phyloP scores from a whole-genome alignment of 2,329 filamentous ascomycete species.

The Amauroascus niger region DNA sequence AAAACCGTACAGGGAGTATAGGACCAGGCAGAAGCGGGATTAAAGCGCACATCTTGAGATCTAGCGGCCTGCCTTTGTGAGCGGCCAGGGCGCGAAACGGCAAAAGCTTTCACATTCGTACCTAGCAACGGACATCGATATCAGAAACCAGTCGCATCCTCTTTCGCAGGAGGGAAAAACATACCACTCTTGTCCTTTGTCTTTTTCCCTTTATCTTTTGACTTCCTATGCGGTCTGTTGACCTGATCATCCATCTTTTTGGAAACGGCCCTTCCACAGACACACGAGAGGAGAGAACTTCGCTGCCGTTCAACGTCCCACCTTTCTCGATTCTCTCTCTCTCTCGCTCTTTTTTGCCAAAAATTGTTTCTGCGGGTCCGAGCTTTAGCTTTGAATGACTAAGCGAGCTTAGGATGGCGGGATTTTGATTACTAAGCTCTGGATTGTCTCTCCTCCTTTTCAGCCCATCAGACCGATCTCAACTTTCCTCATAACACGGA shows the following conservation, averaged over 20 bases:
- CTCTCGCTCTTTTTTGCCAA: too few species aligned
- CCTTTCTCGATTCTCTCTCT: too few species aligned
- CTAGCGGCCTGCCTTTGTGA: conserved; percentile 57
- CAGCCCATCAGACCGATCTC: too few species aligned
- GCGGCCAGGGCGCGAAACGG: conserved; percentile 70
- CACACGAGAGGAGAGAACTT: background rate
- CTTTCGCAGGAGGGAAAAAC: background rate
- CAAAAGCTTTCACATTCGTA: conserved; percentile 82
- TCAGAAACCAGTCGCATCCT: conserved; percentile 8
- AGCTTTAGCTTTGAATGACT: conserved; percentile 6
- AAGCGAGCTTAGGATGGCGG: background rate
- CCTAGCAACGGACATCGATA: conserved; percentile 40
- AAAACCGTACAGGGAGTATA: background rate
- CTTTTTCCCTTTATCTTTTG: conserved; percentile 72
- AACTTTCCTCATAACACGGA: background rate
- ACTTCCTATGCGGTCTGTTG: conserved; percentile 74
- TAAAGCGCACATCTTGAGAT: conserved; percentile 44
- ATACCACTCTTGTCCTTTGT: conserved; percentile 22
- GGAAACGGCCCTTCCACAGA: background rate
- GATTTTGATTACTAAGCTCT: conserved; percentile 1
- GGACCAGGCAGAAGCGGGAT: background rate
- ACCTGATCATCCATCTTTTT: conserved; percentile 72
- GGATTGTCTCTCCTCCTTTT: too few species aligned
- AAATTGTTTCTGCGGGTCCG: conserved; percentile 9
- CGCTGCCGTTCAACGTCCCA: background rate